Conservation (phyloP, 768 basidiomycete genomes). For the Pleurotus platypus region DNA sequence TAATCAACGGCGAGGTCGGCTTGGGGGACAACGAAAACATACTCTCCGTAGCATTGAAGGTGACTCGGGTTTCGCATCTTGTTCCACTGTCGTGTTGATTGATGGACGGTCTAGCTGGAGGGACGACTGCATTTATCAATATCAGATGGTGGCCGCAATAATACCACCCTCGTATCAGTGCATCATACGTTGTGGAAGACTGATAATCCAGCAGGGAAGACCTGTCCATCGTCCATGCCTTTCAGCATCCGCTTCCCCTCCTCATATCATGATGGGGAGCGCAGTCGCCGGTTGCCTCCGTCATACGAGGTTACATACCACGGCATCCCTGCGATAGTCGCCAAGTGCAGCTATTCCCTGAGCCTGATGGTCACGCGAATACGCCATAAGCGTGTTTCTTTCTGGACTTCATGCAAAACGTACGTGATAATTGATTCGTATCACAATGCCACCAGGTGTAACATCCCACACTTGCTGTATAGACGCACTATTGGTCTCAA, state of each 20-base stretch:
- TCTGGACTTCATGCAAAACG: slow-evolving; percentile 8
- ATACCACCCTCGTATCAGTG: slow-evolving; percentile 25
- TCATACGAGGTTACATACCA: slow-evolving; percentile 33
- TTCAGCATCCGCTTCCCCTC: slow-evolving; percentile 32
- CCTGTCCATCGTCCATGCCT: slow-evolving; percentile 35
- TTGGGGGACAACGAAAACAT: slow-evolving; percentile 26
- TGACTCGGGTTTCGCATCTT: slow-evolving; percentile 14
- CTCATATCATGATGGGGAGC: slow-evolving; percentile 25
- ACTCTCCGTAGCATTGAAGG: slow-evolving; percentile 32
- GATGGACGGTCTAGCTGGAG: slow-evolving; percentile 22
- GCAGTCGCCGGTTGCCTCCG: slow-evolving; percentile 30
- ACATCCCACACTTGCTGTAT: neutral
- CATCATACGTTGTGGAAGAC: slow-evolving; percentile 27
- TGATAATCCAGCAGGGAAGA: slow-evolving; percentile 13
- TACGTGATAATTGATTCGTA: neutral
- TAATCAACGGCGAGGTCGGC: slow-evolving; percentile 32
- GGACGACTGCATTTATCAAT: slow-evolving; percentile 31
- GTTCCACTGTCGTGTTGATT: neutral
- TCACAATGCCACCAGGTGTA: neutral
- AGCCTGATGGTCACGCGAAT: slow-evolving; percentile 8
- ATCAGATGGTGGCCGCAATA: slow-evolving; percentile 29
- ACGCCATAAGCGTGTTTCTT: slow-evolving; percentile 6
- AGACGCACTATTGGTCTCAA: slow-evolving; percentile 48
- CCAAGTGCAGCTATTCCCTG: slow-evolving; percentile 4
- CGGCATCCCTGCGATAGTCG: slow-evolving; percentile 15